phyloP scores from a whole-genome alignment of 352 stramenopile species.

The Phytophthora fragariaefolia region DNA sequence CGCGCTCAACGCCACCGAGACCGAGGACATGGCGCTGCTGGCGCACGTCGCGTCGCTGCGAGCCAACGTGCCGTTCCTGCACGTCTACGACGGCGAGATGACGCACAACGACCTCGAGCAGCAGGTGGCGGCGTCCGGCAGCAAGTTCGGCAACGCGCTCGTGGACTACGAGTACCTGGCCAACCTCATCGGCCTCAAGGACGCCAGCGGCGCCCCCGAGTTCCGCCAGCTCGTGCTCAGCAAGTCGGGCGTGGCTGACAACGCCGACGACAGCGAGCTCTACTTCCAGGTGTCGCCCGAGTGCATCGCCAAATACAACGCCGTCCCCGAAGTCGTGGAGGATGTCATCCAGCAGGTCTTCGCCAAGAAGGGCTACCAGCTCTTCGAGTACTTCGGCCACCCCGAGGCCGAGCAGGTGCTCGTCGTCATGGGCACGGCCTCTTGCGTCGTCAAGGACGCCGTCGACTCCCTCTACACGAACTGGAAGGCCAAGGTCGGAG shows the following conservation, averaged over 20 bases:
- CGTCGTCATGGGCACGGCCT: conserved; percentile 91
- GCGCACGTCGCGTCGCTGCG: conserved; percentile 92
- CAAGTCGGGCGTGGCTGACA: conserved; percentile 56
- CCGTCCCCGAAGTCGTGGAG: conserved; percentile 68
- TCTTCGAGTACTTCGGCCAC: conserved; percentile 93
- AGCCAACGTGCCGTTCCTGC: conserved; percentile 91
- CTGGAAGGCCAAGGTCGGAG: conserved; percentile 83
- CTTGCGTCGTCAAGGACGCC: conserved; percentile 89
- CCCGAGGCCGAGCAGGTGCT: conserved; percentile 86
- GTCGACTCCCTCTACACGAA: conserved; percentile 87
- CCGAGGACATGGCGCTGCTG: conserved; percentile 92
- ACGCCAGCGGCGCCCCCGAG: conserved; percentile 47
- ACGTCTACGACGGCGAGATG: conserved; percentile 95
- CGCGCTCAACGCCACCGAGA: conserved; percentile 87
- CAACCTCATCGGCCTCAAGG: conserved; percentile 69
- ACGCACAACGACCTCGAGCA: conserved; percentile 83
- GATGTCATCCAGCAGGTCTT: conserved; percentile 86
- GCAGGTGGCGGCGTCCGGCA: conserved; percentile 41
- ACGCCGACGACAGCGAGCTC: conserved; percentile 80
- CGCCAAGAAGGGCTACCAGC: conserved; percentile 82
- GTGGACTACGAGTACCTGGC: conserved; percentile 75
- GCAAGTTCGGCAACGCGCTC: conserved; percentile 71
- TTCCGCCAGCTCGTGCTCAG: conserved; percentile 72
- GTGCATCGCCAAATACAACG: conserved; percentile 85
- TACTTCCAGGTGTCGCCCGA: conserved; percentile 93